Percentiles rank a stretch among this genome's conserved stretches.
phyloP scores from a whole-genome alignment of 768 basidiomycete genomes.

The Xanthoconium stramineum region DNA sequence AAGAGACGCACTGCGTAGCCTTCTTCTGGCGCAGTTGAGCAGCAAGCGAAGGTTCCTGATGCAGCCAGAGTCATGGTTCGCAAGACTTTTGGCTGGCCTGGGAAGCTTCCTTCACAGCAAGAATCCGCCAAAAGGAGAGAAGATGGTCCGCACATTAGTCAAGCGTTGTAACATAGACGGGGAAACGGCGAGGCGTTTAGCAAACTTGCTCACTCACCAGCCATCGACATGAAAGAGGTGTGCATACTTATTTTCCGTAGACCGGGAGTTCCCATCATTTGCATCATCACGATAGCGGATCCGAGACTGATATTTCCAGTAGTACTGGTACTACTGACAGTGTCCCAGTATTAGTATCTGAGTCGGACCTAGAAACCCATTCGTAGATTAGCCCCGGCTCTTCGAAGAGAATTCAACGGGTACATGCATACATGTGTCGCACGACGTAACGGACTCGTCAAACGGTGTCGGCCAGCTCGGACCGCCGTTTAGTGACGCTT shows the following conservation, averaged over 20 bases:
- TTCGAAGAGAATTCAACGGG: too few relatives aligned
- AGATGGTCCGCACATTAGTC: conserved; percentile 19
- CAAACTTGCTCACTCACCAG: conserved; percentile 7
- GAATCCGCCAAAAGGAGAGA: conserved; percentile 26
- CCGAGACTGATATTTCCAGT: too few relatives aligned
- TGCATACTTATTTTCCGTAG: neutral
- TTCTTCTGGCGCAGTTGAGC: conserved; percentile 15
- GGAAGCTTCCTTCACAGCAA: conserved; percentile 17
- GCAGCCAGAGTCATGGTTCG: conserved; percentile 26
- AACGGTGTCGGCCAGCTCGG: too few relatives aligned
- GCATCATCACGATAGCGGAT: too few relatives aligned
- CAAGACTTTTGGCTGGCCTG: conserved; percentile 20
- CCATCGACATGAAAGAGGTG: neutral
- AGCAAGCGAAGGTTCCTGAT: conserved; percentile 20
- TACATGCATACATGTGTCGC: too few relatives aligned
- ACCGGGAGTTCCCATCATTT: neutral
- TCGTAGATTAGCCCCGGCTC: too few relatives aligned
- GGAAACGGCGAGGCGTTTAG: conserved; percentile 24
- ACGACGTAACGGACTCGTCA: too few relatives aligned
- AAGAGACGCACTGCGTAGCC: conserved; percentile 19
- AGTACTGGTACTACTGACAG: too few relatives aligned
- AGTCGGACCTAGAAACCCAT: too few relatives aligned
- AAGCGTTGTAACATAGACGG: conserved; percentile 30
- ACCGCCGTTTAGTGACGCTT: too few relatives aligned
- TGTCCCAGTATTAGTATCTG: too few relatives aligned